Conservation (phyloP, 2,329 filamentous ascomycete species). For the Bipolaris zeicola region DNA sequence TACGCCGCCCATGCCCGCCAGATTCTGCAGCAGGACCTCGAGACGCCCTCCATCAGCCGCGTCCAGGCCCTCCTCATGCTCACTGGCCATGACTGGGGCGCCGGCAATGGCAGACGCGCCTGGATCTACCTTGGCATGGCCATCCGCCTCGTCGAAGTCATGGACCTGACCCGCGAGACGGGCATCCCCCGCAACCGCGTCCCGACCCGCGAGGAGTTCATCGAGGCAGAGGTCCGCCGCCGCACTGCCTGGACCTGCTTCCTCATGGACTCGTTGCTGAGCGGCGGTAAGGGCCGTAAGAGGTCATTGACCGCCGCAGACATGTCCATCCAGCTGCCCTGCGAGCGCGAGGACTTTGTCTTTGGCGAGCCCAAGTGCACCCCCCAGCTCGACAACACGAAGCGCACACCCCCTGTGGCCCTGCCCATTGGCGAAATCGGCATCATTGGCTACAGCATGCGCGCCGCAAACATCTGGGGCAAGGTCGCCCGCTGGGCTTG, state of each 20-base stretch:
- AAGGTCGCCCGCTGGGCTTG: conserved; percentile 51
- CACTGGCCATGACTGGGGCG: conserved; percentile 55
- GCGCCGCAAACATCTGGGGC: conserved; percentile 50
- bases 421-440: conserved; percentile 43
- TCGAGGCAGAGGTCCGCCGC: conserved; percentile 49
- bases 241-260: conserved; percentile 52
- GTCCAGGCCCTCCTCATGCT: conserved; percentile 52
- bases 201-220: conserved; percentile 48
- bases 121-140: conserved; percentile 53
- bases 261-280: conserved; percentile 51
- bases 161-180: conserved; percentile 48
- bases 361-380: conserved; percentile 49
- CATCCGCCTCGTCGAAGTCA: conserved; percentile 49
- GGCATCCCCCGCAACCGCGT: conserved; percentile 37
- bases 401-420: conserved; percentile 38
- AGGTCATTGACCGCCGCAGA: conserved; percentile 42
- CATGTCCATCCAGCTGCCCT: conserved; percentile 49
- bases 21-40: conserved; percentile 49
- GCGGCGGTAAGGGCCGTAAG: conserved; percentile 50
- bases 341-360: conserved; percentile 48
- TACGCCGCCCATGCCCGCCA: conserved; percentile 50
- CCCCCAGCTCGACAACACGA: conserved; percentile 39
- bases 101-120: conserved; percentile 49
- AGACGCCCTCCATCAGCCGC: conserved; percentile 47
- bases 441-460: conserved; percentile 49